Conservation (phyloP, 805 yeast genomes). For the Candida stauntonica region DNA sequence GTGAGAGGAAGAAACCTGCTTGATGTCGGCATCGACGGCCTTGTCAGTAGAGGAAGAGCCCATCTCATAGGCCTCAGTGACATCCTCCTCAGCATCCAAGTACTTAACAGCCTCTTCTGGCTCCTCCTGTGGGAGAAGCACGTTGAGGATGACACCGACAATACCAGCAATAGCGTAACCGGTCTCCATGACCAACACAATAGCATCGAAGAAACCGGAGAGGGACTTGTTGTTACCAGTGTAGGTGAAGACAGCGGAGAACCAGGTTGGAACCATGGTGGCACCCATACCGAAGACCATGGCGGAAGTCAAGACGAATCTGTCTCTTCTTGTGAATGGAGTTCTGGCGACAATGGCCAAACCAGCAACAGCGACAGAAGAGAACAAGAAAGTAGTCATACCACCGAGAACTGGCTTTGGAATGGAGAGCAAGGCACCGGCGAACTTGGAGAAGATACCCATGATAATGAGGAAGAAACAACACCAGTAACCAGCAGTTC, state of each 20-base stretch:
- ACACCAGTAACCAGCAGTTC: constrained; percentile 76
- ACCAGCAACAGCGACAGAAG: constrained; percentile 75
- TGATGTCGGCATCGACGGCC: background rate
- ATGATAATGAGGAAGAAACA: constrained; percentile 75
- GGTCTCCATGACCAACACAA: constrained; percentile 63
- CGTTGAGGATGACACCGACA: constrained; percentile 55
- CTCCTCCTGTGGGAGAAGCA: constrained; percentile 56
- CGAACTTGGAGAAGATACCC: constrained; percentile 86
- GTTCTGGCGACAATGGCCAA: constrained; percentile 53
- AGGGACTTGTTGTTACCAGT: constrained; percentile 50
- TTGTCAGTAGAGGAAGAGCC: constrained; percentile 10
- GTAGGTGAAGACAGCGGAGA: constrained; percentile 60
- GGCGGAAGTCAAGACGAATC: constrained; percentile 64
- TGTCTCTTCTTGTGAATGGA: constrained; percentile 63
- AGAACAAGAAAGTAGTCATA: constrained; percentile 76
- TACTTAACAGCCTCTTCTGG: constrained; percentile 28
- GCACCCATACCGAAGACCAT: constrained; percentile 66
- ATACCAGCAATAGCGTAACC: constrained; percentile 71
- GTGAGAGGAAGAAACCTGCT: background rate
- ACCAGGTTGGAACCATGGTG: constrained; percentile 62
- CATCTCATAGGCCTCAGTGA: constrained; percentile 13
- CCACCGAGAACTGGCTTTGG: constrained; percentile 84
- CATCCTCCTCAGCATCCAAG: constrained; percentile 16
- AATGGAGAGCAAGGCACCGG: constrained; percentile 82
- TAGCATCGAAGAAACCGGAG: constrained; percentile 61